Base-by-base conservation (phyloP, 108 stramenopile genomes). In the Aurantiochytrium sp. region DNA sequence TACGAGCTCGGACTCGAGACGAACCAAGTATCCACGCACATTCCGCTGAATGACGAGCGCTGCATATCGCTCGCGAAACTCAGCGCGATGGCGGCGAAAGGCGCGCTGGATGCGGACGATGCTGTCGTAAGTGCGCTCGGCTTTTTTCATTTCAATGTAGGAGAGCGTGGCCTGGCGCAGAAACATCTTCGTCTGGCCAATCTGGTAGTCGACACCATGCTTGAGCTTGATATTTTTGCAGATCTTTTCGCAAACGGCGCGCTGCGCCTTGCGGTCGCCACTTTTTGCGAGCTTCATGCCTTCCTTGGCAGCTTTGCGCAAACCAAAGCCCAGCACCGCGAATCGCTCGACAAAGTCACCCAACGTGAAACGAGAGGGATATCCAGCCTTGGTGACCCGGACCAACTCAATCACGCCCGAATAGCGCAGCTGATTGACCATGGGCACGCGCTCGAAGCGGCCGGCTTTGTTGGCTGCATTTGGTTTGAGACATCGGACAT, bases 101-200 rank as follows among this genome's bases (percentile, higher is more conserved):
- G 96, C 95, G 60, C 97, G 91, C 73, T 95, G 95, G 95, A 95
- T 95, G 88, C 94, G 92, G 91, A 97, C 97, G 87, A 98, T 94
- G 94, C 73, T 91, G 91, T 83, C 96, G 96, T 59, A 96, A 95
- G 90, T 95, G 95, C 12, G 95, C 93, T 43, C 96, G 93, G 89
- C 76, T 23, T 83, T 83, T 23, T 96, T 94, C 12, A 94, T 95
- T 90, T 98, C 97, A 44, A 98, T 91, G n/a, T 91, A 94, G 91
- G 97, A 97, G 73, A 96, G 96, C 8, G 96, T 95, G 8, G 95
- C 95, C 92, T 97, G 96, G 72, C 97, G 94, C 96, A 98, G 96
- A 91, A 97, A 98, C 0, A 98, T 95, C 91, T 97, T 97, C 25
- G 96, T 96, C 69, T 93, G 71, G 87, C 98, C 98, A 59, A 97